Percentiles rank a stretch among this genome's conserved stretches.
These are phyloP conservation scores for Diaporthe citrichinensis DNA, from an alignment of 2,329 filamentous ascomycete species.

Conservation along the genomic window DNA sequence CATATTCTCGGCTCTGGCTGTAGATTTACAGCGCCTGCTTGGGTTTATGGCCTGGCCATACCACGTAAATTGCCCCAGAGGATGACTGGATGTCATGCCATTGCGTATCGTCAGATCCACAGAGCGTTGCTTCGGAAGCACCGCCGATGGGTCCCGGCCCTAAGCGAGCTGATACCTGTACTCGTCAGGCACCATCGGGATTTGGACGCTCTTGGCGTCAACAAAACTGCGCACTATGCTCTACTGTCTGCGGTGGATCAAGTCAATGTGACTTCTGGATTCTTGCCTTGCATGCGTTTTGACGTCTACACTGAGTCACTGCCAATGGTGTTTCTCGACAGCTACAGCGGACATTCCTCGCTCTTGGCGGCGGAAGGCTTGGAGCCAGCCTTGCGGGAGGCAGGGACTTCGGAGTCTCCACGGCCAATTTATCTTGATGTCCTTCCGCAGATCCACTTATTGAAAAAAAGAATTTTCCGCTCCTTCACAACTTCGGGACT, in stretches of 20 bases:
- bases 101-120: slow-evolving; percentile 35
- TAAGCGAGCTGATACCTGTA: slow-evolving; percentile 24
- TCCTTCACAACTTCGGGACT: slow-evolving; percentile 17
- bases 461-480: slow-evolving; percentile 13
- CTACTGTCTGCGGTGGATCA: background rate
- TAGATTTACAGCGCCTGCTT: background rate
- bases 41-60: slow-evolving; percentile 18
- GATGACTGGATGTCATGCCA: slow-evolving; percentile 32
- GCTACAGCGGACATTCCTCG: slow-evolving; percentile 8
- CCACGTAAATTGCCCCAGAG: slow-evolving; percentile 15
- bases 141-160: slow-evolving; percentile 3
- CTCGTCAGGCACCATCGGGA: slow-evolving; percentile 1
- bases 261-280: background rate
- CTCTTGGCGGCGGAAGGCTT: slow-evolving; percentile 20
- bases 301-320: background rate
- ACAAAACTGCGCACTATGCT: background rate
- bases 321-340: background rate
- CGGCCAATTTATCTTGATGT: slow-evolving; percentile 19
- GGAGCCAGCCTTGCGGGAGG: slow-evolving; percentile 9
- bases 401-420: slow-evolving; percentile 14
- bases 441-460: slow-evolving; percentile 20
- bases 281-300: background rate
- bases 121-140: slow-evolving; percentile 21
- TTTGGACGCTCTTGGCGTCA: slow-evolving; percentile 13
- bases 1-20: background rate